These are phyloP conservation scores for Trichoderma brevicompactum DNA, from an alignment of 2,329 filamentous ascomycete genomes.

Conservation along the genomic window DNA sequence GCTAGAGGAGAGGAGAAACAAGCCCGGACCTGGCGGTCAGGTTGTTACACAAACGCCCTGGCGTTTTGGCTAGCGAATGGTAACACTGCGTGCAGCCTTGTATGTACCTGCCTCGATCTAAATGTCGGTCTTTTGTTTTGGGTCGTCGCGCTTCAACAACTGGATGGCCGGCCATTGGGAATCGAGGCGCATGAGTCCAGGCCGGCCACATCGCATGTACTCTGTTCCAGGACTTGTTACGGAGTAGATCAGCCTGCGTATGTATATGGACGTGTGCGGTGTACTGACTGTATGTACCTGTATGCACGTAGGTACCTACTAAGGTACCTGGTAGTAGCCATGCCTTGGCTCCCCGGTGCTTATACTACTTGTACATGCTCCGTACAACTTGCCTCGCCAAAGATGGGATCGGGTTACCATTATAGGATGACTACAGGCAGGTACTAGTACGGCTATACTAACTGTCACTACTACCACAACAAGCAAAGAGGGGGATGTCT, in stretches of 20 bases:
- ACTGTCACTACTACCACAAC: too few species aligned
- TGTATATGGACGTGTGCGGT: neutral
- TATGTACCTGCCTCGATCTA: constrained; percentile 17
- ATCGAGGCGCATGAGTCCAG: too few species aligned
- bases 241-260: too few species aligned
- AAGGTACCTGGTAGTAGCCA: neutral
- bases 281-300: neutral
- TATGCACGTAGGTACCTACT: neutral
- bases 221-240: too few species aligned
- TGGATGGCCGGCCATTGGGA: neutral
- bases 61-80: constrained; percentile 4
- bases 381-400: too few species aligned
- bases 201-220: too few species aligned
- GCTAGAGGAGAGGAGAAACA: neutral
- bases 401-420: too few species aligned
- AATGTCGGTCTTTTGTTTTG: constrained; percentile 20
- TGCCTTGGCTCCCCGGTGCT: neutral
- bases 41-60: constrained; percentile 22
- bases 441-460: too few species aligned
- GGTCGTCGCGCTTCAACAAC: neutral
- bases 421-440: too few species aligned
- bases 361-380: neutral
- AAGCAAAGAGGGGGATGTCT: neutral
- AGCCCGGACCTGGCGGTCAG: constrained; percentile 14
- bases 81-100: constrained; percentile 19